phyloP scores from a whole-genome alignment of 2,329 filamentous ascomycete species.

The Alternaria novae-zelandiae region DNA sequence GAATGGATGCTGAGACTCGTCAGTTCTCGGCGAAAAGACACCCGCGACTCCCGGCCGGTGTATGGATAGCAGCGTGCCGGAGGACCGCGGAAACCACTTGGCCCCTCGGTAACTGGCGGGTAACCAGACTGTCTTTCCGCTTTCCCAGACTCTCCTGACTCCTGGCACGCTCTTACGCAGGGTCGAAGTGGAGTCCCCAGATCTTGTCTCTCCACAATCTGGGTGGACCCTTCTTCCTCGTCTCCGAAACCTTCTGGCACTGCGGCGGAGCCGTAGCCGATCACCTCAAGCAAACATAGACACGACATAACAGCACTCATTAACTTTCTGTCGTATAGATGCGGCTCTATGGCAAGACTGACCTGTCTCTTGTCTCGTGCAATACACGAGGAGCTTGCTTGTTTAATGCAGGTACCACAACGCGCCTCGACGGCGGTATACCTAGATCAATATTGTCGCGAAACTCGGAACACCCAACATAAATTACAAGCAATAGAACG shows the following conservation, averaged over 20 bases:
- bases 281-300: background rate
- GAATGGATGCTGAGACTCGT: background rate
- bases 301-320: background rate
- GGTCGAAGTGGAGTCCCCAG: slow-evolving; percentile 29
- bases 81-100: background rate
- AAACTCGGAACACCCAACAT: background rate
- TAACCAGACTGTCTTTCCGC: background rate
- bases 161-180: slow-evolving; percentile 20
- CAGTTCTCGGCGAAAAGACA: background rate
- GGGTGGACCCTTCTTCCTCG: slow-evolving; percentile 1
- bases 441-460: background rate
- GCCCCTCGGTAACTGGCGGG: background rate
- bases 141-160: background rate
- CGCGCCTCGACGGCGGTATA: background rate
- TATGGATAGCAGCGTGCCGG: background rate
- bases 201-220: slow-evolving; percentile 12
- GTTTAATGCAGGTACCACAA: background rate
- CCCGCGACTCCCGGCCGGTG: background rate
- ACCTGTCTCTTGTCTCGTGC: background rate
- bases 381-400: background rate
- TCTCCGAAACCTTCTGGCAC: background rate
- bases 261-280: background rate
- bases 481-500: background rate
- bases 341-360: background rate
- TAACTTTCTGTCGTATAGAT: background rate